Conservation (phyloP, 805 yeast species). For the Pichia exigua region DNA sequence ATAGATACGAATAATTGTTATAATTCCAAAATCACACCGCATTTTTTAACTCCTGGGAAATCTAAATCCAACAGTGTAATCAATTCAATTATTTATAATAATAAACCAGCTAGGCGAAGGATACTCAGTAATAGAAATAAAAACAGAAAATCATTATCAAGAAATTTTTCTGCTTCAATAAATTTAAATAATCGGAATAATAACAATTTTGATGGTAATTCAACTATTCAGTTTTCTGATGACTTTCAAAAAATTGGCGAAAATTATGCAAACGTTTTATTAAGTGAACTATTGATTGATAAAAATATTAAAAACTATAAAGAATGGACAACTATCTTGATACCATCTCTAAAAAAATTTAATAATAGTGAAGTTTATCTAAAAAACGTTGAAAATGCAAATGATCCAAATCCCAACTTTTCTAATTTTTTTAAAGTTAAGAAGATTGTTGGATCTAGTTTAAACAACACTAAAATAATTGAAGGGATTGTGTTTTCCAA, state of each 20-base stretch:
- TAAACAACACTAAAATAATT: constrained; percentile 50
- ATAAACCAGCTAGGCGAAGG: constrained; percentile 14
- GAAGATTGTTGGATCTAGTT: constrained; percentile 67
- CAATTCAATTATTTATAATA: neutral
- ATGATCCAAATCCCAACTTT: constrained; percentile 71
- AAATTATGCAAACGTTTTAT: constrained; percentile 41
- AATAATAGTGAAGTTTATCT: constrained; percentile 54
- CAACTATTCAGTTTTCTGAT: constrained; percentile 25
- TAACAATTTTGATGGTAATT: constrained; percentile 3
- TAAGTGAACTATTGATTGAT: constrained; percentile 56
- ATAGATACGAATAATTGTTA: neutral
- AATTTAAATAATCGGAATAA: neutral
- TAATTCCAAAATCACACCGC: neutral
- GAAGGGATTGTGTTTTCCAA: constrained; percentile 85
- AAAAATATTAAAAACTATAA: constrained; percentile 43
- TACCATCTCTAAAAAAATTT: constrained; percentile 44
- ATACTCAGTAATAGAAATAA: constrained; percentile 8
- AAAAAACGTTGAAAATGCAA: constrained; percentile 35
- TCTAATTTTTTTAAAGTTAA: constrained; percentile 86
- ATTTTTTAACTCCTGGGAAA: constrained; percentile 1
- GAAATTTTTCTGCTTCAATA: neutral
- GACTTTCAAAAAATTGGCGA: constrained; percentile 30
- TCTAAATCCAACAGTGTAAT: neutral
- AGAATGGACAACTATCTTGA: constrained; percentile 54
- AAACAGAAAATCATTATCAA: constrained; percentile 1